Evolutionary conservation across 1,139 yeast species (phyloP).

Genomic region (Pichia sp.): DNA sequence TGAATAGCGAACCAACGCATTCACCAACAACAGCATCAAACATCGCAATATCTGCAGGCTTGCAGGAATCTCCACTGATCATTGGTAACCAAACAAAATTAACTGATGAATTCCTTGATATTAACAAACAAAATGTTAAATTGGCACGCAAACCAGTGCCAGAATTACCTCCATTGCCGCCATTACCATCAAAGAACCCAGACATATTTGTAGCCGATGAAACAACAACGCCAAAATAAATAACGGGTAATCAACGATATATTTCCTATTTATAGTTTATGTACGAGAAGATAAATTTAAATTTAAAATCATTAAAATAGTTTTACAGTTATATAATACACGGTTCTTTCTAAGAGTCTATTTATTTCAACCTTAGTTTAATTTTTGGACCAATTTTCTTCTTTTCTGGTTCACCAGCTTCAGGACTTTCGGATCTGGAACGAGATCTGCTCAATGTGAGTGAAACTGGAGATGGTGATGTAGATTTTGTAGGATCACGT

Average conservation of each 20-base stretch:
- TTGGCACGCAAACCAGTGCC: background rate
- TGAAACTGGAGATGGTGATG: conserved; percentile 2
- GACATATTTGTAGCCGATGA: too few species aligned
- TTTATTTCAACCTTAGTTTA: conserved; percentile 22
- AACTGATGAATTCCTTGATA: too few species aligned
- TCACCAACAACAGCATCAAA: background rate
- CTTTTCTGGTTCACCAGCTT: background rate
- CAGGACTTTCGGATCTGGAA: conserved; percentile 5
- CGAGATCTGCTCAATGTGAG: conserved; percentile 1
- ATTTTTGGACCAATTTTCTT: conserved; percentile 17
- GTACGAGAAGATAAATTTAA: too few species aligned
- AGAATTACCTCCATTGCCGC: background rate
- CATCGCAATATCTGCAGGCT: background rate
- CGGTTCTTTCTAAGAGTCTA: background rate
- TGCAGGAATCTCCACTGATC: conserved; percentile 5
- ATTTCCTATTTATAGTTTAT: too few species aligned
- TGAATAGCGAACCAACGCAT: background rate
- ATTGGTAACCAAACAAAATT: background rate
- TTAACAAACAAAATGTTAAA: background rate
- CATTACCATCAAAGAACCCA: conserved; percentile 10
- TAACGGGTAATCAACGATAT: too few species aligned
- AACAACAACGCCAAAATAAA: too few species aligned
- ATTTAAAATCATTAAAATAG: background rate
- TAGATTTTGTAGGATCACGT: conserved; percentile 1
- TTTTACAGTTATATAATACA: conserved; percentile 8